Conservation (phyloP, 192 early-diverging fungal genomes). For the Thoreauomyces humboldtii region DNA sequence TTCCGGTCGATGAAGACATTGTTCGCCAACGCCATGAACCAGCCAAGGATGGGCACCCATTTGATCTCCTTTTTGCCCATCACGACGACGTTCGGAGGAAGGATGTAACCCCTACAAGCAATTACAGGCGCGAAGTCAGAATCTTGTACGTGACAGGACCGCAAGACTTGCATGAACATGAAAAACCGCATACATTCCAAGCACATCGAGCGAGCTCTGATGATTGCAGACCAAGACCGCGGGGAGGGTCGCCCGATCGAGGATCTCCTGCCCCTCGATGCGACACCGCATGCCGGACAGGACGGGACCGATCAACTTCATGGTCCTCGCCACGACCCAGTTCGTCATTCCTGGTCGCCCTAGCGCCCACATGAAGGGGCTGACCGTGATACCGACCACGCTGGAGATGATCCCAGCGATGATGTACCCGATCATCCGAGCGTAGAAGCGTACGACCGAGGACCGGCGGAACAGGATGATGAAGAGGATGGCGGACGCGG, state of each 20-base stretch:
- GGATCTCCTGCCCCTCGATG: conserved; percentile 28
- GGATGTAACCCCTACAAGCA: conserved; percentile 11
- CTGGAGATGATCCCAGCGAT: conserved; percentile 39
- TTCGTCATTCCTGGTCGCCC: conserved; percentile 60
- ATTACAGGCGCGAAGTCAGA: neutral
- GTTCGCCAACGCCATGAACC: conserved; percentile 75
- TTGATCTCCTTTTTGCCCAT: conserved; percentile 61
- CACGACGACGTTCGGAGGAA: conserved; percentile 16
- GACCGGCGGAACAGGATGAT: conserved; percentile 14
- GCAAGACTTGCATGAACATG: neutral
- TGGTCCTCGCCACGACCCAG: conserved; percentile 56
- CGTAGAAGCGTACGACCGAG: conserved; percentile 14
- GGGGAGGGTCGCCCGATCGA: conserved; percentile 16
- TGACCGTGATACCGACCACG: conserved; percentile 48
- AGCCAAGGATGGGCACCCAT: conserved; percentile 71
- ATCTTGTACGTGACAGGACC: neutral
- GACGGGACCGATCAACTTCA: conserved; percentile 47
- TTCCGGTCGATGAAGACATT: conserved; percentile 86
- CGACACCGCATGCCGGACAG: conserved; percentile 49
- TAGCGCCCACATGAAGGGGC: conserved; percentile 55
- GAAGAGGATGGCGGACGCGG: conserved; percentile 5
- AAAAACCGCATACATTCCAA: conserved; percentile 37
- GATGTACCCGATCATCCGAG: conserved; percentile 25
- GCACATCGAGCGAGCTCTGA: conserved; percentile 75
- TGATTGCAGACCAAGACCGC: conserved; percentile 61